Conservation (phyloP, 805 yeast species). For the Zygosaccharomyces pseudorouxii region DNA sequence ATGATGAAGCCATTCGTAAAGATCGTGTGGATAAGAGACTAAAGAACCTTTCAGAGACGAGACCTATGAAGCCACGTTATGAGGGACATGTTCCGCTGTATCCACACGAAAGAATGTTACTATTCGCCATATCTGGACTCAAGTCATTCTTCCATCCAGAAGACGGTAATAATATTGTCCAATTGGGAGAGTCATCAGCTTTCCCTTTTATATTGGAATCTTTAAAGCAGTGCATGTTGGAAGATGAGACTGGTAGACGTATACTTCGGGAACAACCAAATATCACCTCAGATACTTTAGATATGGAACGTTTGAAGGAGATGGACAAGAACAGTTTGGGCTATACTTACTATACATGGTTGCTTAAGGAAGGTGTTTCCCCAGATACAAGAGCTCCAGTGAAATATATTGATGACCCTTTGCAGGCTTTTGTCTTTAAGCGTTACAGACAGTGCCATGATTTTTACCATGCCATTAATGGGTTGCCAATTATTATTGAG, state of each 20-base stretch:
- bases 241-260: slow-evolving; percentile 69
- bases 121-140: slow-evolving; percentile 69
- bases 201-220: slow-evolving; percentile 57
- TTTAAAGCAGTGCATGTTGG: slow-evolving; percentile 68
- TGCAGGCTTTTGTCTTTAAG: slow-evolving; percentile 87
- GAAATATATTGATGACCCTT: slow-evolving; percentile 80
- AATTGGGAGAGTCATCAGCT: slow-evolving; percentile 88
- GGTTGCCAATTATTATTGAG: slow-evolving; percentile 84
- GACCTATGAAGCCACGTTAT: slow-evolving; percentile 41
- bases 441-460: slow-evolving; percentile 96
- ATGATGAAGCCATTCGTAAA: slow-evolving; percentile 37
- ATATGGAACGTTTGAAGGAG: slow-evolving; percentile 53
- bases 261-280: slow-evolving; percentile 77
- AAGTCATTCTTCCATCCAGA: slow-evolving; percentile 78
- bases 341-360: slow-evolving; percentile 72
- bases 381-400: slow-evolving; percentile 93
- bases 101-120: slow-evolving; percentile 52
- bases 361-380: slow-evolving; percentile 79
- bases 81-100: slow-evolving; percentile 79
- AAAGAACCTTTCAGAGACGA: slow-evolving; percentile 20
- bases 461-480: slow-evolving; percentile 88
- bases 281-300: slow-evolving; percentile 66
- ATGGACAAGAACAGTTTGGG: slow-evolving; percentile 75
- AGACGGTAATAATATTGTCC: slow-evolving; percentile 68
- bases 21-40: slow-evolving; percentile 31